Conservation (phyloP, 1,284 basidiomycete species). For the Ceratobasidium sp. region DNA sequence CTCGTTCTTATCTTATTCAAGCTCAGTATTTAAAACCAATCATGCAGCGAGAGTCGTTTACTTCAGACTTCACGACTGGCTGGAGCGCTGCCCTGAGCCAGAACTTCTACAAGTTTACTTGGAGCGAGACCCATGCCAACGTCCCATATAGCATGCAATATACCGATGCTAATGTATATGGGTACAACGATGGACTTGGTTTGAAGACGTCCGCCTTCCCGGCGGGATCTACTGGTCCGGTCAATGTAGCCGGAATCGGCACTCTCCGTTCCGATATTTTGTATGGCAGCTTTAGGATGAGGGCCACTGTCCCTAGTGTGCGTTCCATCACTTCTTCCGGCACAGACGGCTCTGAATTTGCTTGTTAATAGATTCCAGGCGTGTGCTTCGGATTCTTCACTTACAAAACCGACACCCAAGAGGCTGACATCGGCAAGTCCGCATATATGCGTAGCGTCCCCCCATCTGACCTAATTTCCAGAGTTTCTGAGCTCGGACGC, state of each 20-base stretch:
- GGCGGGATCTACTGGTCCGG: conserved; percentile 37
- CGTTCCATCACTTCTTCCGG: neutral
- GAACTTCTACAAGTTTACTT: conserved; percentile 9
- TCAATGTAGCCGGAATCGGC: conserved; percentile 47
- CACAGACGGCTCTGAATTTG: neutral
- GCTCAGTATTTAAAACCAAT: neutral
- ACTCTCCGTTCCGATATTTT: conserved; percentile 45
- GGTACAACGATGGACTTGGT: conserved; percentile 47
- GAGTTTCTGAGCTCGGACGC: conserved; percentile 48
- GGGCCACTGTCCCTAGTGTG: conserved; percentile 47
- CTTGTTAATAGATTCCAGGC: conserved; percentile 42
- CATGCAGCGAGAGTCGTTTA: conserved; percentile 45
- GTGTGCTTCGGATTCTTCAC: conserved; percentile 48
- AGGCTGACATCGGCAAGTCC: conserved; percentile 45
- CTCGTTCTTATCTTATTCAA: neutral
- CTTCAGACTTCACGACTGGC: conserved; percentile 46
- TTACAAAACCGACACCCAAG: conserved; percentile 39
- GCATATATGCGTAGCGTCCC: neutral
- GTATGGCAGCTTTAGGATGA: conserved; percentile 49
- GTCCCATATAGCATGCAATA: conserved; percentile 36
- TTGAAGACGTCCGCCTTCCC: conserved; percentile 47
- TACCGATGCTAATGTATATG: conserved; percentile 39
- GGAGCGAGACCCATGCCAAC: conserved; percentile 21
- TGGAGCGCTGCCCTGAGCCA: conserved; percentile 10
- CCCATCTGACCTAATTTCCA: neutral